Conservation (phyloP, 1,284 basidiomycete genomes). For the Moniliophthora roreri region DNA sequence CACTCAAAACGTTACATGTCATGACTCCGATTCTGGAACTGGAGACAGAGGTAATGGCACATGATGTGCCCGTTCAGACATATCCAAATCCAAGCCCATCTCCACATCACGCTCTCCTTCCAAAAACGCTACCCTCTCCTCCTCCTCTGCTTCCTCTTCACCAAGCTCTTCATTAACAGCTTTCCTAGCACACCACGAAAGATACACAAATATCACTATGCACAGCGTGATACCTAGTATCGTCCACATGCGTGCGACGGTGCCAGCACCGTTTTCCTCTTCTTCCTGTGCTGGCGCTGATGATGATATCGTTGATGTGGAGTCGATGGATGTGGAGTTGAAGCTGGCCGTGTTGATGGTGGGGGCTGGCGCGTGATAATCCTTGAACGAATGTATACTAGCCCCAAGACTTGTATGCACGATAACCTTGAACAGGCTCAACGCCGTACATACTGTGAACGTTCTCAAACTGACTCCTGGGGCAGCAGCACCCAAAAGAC, state of each 20-base stretch:
- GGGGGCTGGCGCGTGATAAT: conserved; percentile 46
- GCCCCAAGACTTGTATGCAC: conserved; percentile 83
- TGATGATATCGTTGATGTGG: too few relatives aligned
- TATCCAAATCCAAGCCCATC: conserved; percentile 4
- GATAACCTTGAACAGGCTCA: conserved; percentile 84
- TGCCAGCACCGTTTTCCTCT: conserved; percentile 46
- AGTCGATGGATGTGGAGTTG: not conserved
- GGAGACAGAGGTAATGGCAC: too few relatives aligned
- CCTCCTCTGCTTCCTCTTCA: conserved; percentile 44
- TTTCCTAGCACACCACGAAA: conserved; percentile 75
- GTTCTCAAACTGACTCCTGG: conserved; percentile 80
- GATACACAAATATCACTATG: conserved; percentile 75
- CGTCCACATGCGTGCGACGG: conserved; percentile 64
- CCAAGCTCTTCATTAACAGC: conserved; percentile 81
- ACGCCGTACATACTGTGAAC: conserved; percentile 77
- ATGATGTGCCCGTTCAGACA: too few relatives aligned
- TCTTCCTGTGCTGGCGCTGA: too few relatives aligned
- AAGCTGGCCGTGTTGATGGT: conserved; percentile 1
- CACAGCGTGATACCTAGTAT: conserved; percentile 71
- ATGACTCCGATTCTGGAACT: too few relatives aligned
- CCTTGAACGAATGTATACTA: conserved; percentile 80
- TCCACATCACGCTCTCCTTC: conserved; percentile 12
- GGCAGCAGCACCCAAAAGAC: conserved; percentile 75
- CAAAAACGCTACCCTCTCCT: conserved; percentile 49
- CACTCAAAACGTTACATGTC: too few relatives aligned